A percentile compares a stretch with the other conserved stretches of the same genome.
Evolutionary conservation across 179 eudicot genomes (phyloP).

Genomic region (Amaranthus tricolor): DNA sequence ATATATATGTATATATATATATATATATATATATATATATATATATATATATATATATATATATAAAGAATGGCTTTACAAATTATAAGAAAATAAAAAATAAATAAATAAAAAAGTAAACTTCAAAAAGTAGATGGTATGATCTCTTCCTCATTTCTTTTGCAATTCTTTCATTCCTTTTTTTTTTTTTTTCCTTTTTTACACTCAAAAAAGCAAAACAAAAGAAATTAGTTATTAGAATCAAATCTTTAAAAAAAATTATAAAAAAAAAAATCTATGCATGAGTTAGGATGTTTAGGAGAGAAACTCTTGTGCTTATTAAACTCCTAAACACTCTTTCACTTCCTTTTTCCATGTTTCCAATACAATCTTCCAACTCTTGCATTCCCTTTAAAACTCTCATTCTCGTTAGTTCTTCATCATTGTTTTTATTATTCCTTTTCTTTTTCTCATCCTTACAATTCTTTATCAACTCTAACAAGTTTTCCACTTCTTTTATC

Average conservation of each 20-base stretch:
- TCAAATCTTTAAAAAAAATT: neutral
- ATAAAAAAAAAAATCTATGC: conserved; percentile 13
- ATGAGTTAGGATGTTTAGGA: conserved; percentile 72
- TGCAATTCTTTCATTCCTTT: neutral
- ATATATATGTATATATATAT: too few species aligned
- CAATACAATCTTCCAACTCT: conserved; percentile 56
- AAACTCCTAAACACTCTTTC: conserved; percentile 77
- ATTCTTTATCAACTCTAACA: conserved; percentile 34
- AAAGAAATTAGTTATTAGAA: too few species aligned
- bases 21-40: too few species aligned
- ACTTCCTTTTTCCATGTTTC: conserved; percentile 53
- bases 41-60: too few species aligned
- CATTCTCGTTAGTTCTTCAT: conserved; percentile 44
- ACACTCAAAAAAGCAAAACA: neutral
- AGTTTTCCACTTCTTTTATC: conserved; percentile 32
- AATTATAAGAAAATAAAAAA: neutral
- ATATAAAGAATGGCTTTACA: conserved; percentile 20
- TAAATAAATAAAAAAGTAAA: neutral
- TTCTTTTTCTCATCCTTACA: conserved; percentile 3
- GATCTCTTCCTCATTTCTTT: neutral
- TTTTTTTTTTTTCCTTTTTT: neutral
- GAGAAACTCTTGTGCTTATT: conserved; percentile 71
- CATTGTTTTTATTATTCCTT: neutral
- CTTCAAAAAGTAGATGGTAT: too few species aligned
- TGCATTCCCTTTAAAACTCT: conserved; percentile 45